Evolutionary conservation across 495 filamentous ascomycete species (phyloP).

Genomic region (Penicillium verhagenii): DNA sequence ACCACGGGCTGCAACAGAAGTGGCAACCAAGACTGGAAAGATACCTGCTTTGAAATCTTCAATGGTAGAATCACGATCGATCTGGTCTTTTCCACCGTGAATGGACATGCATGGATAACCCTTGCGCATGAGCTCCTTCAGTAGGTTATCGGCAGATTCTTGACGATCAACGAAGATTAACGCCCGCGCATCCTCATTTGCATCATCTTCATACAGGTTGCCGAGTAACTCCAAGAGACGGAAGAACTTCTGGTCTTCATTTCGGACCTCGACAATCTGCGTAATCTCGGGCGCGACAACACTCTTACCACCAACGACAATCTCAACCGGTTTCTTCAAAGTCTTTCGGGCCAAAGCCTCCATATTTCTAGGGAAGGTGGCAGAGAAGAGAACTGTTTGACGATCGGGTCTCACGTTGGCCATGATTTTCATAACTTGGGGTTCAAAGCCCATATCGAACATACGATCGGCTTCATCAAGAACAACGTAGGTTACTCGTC

Average conservation of each 20-base stretch:
- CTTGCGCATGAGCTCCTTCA: slow-evolving; percentile 79
- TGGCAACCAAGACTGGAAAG: slow-evolving; percentile 87
- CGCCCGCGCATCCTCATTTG: slow-evolving; percentile 80
- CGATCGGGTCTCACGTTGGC: slow-evolving; percentile 85
- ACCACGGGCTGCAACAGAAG: slow-evolving; percentile 92
- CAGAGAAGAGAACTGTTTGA: slow-evolving; percentile 94
- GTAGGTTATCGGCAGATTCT: slow-evolving; percentile 83
- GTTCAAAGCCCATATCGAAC: slow-evolving; percentile 99
- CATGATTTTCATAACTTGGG: slow-evolving; percentile 96
- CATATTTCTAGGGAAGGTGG: slow-evolving; percentile 94
- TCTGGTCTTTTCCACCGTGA: slow-evolving; percentile 94
- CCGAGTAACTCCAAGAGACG: slow-evolving; percentile 84
- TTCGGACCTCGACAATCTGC: slow-evolving; percentile 86
- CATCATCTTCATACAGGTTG: slow-evolving; percentile 73
- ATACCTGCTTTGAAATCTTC: slow-evolving; percentile 92
- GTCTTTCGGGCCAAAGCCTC: slow-evolving; percentile 87
- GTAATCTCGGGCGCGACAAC: slow-evolving; percentile 94
- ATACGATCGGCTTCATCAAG: slow-evolving; percentile 98
- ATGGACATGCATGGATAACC: slow-evolving; percentile 96
- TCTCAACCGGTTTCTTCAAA: slow-evolving; percentile 82
- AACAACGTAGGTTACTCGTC: slow-evolving; percentile 86
- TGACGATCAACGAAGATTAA: slow-evolving; percentile 95
- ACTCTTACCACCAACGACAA: slow-evolving; percentile 86
- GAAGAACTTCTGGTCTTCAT: slow-evolving; percentile 79
- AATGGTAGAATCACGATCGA: slow-evolving; percentile 92